These are phyloP conservation scores for Cercospora sojina DNA, from an alignment of 2,329 filamentous ascomycete genomes.

Conservation along the genomic window DNA sequence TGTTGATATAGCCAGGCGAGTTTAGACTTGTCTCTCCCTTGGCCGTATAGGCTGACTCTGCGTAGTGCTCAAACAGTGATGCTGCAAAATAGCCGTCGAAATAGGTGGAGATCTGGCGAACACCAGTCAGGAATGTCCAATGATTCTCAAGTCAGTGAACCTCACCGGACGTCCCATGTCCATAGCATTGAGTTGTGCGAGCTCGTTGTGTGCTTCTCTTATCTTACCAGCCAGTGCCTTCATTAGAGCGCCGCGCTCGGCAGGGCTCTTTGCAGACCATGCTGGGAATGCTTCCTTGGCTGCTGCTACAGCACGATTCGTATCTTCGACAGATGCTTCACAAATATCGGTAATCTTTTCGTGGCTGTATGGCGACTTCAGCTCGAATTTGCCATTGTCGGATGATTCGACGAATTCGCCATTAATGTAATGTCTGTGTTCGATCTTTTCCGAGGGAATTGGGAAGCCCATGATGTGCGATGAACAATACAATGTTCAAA, in stretches of 20 bases:
- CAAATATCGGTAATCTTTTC: slow-evolving; percentile 56
- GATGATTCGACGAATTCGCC: slow-evolving; percentile 52
- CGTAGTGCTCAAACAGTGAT: slow-evolving; percentile 44
- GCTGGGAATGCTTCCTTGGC: slow-evolving; percentile 65
- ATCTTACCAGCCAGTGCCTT: slow-evolving; percentile 51
- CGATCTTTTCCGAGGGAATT: slow-evolving; percentile 32
- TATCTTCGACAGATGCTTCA: slow-evolving; percentile 64
- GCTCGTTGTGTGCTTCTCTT: slow-evolving; percentile 42
- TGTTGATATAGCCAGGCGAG: slow-evolving; percentile 49
- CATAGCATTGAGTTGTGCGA: slow-evolving; percentile 49
- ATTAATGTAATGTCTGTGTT: slow-evolving; percentile 53
- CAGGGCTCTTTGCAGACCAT: slow-evolving; percentile 54
- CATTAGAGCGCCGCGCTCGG: slow-evolving; percentile 45
- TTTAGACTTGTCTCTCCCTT: slow-evolving; percentile 49
- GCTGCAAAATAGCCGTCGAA: slow-evolving; percentile 43
- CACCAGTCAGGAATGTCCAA: neutral
- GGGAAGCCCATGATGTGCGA: slow-evolving; percentile 24
- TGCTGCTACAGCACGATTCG: slow-evolving; percentile 67
- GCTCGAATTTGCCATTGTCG: slow-evolving; percentile 47
- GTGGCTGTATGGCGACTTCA: slow-evolving; percentile 47
- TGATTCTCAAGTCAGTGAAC: neutral
- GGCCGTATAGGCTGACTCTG: slow-evolving; percentile 46
- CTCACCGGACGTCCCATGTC: slow-evolving; percentile 49
- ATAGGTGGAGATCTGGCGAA: slow-evolving; percentile 33
- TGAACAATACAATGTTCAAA: neutral